Evolutionary conservation across 257 asterid genomes (phyloP).

Genomic region (Capsicum rhomboideum): DNA sequence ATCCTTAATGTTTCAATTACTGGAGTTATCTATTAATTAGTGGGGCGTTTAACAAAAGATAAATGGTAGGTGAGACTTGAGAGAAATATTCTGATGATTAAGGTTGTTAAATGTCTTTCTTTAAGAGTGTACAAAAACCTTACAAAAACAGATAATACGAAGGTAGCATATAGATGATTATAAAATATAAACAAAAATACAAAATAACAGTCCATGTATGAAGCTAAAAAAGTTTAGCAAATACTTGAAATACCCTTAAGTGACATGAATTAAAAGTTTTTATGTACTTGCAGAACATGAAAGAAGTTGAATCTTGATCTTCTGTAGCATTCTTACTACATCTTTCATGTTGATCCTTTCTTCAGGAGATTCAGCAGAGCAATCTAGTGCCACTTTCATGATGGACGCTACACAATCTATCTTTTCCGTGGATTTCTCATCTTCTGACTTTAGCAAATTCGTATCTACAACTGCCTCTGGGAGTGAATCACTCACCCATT

Average conservation of each 20-base stretch:
- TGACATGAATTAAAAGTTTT: background rate
- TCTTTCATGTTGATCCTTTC: conserved; percentile 22
- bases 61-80: background rate
- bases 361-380: conserved; percentile 16
- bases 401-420: conserved; percentile 11
- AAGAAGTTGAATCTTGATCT: conserved; percentile 12
- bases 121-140: background rate
- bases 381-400: conserved; percentile 22
- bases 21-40: background rate
- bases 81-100: background rate
- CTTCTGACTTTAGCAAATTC: conserved; percentile 7
- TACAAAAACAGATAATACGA: background rate
- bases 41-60: background rate
- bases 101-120: background rate
- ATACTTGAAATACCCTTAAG: background rate
- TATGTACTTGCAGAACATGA: background rate
- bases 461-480: conserved; percentile 8
- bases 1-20: no score
- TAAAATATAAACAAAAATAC: background rate
- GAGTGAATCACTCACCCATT: conserved; percentile 6
- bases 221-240: background rate
- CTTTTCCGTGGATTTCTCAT: background rate
- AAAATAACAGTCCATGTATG: background rate
- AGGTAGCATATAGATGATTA: background rate
- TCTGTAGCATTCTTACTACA: conserved; percentile 9